These are phyloP conservation scores for Nicotiana knightiana DNA, from an alignment of 257 asterid genomes.

Conservation along the genomic window DNA sequence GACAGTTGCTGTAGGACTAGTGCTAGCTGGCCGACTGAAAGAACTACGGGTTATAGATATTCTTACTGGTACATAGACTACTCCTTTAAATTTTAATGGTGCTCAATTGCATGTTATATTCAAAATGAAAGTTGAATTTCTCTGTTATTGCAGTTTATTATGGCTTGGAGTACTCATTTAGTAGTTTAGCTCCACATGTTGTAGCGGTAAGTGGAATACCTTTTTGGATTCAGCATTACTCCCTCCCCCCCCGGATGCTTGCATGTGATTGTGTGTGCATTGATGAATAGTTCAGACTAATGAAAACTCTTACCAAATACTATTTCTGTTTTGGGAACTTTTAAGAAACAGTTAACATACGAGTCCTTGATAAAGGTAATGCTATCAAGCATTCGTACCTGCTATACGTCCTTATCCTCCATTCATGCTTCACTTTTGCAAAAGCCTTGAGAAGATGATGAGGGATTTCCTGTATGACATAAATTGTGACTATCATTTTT, in stretches of 20 bases:
- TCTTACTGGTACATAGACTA: constrained; percentile 63
- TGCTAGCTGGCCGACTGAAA: constrained; percentile 87
- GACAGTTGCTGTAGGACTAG: constrained; percentile 53
- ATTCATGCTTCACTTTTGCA: neutral
- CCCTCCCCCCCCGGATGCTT: neutral
- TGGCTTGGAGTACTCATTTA: constrained; percentile 69
- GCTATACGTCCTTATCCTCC: neutral
- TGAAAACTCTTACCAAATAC: no score
- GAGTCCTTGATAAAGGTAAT: neutral
- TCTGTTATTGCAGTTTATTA: constrained; percentile 66
- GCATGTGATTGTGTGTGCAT: neutral
- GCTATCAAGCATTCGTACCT: neutral
- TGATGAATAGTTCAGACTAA: no score
- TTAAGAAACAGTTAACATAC: neutral
- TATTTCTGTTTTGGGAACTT: neutral
- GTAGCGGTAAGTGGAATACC: constrained; percentile 46
- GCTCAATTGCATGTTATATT: constrained; percentile 16
- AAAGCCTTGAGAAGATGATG: neutral
- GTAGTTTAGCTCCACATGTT: constrained; percentile 79
- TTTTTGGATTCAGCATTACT: neutral
- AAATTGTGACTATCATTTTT: neutral
- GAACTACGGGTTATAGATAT: constrained; percentile 60
- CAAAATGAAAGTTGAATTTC: neutral
- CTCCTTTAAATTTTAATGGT: constrained; percentile 9
- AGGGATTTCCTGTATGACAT: neutral